Evolutionary conservation across 2,329 filamentous ascomycete genomes (phyloP).

Genomic region (Colletotrichum lupini): DNA sequence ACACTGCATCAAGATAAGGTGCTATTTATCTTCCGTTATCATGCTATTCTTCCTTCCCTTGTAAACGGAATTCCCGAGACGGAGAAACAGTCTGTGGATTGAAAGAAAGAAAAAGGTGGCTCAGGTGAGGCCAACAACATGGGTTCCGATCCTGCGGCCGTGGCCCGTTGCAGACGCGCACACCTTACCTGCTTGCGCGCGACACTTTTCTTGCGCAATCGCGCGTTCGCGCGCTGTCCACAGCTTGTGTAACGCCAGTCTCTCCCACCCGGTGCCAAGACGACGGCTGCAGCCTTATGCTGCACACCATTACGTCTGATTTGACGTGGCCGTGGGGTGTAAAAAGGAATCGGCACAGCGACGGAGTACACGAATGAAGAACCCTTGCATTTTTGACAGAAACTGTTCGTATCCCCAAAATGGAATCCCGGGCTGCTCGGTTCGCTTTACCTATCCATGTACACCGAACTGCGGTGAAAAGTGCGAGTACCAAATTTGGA

Average conservation of each 20-base stretch:
- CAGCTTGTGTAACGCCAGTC: neutral
- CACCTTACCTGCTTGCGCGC: neutral
- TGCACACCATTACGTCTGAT: slow-evolving; percentile 18
- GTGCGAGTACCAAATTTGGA: neutral
- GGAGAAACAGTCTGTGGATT: too few species aligned
- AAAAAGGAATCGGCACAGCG: too few species aligned
- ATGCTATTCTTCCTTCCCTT: too few species aligned
- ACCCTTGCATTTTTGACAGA: neutral
- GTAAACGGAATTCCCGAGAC: too few species aligned
- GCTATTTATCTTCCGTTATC: too few species aligned
- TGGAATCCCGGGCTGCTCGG: neutral
- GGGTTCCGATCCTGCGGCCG: neutral
- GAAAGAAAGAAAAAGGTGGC: too few species aligned
- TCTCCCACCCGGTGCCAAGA: neutral
- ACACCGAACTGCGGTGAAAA: too few species aligned
- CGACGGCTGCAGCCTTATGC: slow-evolving; percentile 22
- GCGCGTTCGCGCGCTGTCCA: neutral
- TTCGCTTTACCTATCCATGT: too few species aligned
- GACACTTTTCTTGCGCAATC: slow-evolving; percentile 1
- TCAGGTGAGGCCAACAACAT: neutral
- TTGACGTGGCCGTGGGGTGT: neutral
- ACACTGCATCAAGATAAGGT: too few species aligned
- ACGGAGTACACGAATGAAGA: neutral
- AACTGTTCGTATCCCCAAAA: neutral
- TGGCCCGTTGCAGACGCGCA: neutral